phyloP scores from a whole-genome alignment of 129 eudicot species.

The Helianthus annuus region HanXRQr2.0-SUNRISE NC_035445.2:112833833-112834332 shows the following conservation, averaged over 20 bases:
- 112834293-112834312: conserved; percentile 11
- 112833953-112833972: conserved; percentile 41
- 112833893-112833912: conserved; percentile 39
- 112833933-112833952: conserved; percentile 33
- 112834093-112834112: conserved; percentile 69
- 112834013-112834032: conserved; percentile 50
- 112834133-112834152: conserved; percentile 78
- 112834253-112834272: conserved; percentile 6
- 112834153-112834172: conserved; percentile 46
- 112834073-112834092: conserved; percentile 59
- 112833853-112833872: conserved; percentile 40
- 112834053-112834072: conserved; percentile 49
- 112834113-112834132: conserved; percentile 80
- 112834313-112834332: not conserved
- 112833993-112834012: conserved; percentile 43
- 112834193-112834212: not conserved
- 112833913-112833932: conserved; percentile 32
- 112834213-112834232: conserved; percentile 11
- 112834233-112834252: conserved; percentile 6
- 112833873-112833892: conserved; percentile 32
- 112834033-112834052: conserved; percentile 49
- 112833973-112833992: conserved; percentile 43
- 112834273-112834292: not conserved
- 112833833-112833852: conserved; percentile 36
- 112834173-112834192: conserved; percentile 13